Percentiles rank a stretch among this genome's conserved stretches.
Evolutionary conservation across 371 early-diverging fungal genomes (phyloP).

Genomic region (Dichotomocladium elegans): DNA sequence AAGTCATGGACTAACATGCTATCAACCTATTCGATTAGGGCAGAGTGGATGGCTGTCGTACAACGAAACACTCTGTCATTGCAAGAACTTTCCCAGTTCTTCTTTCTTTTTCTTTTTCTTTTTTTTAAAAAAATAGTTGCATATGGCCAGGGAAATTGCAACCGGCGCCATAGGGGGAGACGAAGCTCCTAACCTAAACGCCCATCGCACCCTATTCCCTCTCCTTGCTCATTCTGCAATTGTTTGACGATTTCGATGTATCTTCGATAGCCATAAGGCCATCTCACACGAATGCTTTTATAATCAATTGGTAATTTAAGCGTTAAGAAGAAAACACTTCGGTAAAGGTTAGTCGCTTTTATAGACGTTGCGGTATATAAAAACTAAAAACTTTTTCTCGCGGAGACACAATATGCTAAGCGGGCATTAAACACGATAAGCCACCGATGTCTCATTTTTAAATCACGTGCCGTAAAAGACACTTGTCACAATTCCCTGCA

Average conservation of each 20-base stretch:
- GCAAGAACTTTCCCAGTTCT: no score
- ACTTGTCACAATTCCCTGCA: no score
- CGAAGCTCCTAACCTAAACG: slow-evolving; percentile 14
- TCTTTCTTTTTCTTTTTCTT: slow-evolving; percentile 10
- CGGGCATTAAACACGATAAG: no score
- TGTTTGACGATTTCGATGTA: slow-evolving; percentile 15
- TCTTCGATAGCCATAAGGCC: slow-evolving; percentile 8
- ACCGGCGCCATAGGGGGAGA: slow-evolving; percentile 12
- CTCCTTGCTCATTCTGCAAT: slow-evolving; percentile 9
- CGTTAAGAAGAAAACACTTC: slow-evolving; percentile 11
- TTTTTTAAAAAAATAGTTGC: background rate
- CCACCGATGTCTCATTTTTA: no score
- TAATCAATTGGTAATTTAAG: slow-evolving; percentile 34
- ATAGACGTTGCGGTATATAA: background rate
- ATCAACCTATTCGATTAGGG: no score
- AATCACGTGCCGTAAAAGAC: no score
- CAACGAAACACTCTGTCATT: no score
- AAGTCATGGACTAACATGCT: no score
- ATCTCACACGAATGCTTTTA: slow-evolving; percentile 22
- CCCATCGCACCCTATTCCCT: slow-evolving; percentile 4
- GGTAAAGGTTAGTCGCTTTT: no score
- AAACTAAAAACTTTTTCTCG: background rate
- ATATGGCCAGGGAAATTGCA: slow-evolving; percentile 7
- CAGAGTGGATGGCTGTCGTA: no score
- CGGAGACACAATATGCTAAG: background rate